These are phyloP conservation scores for Linnemannia elongata DNA, from an alignment of 192 early-diverging fungal genomes.

Conservation along the genomic window DNA sequence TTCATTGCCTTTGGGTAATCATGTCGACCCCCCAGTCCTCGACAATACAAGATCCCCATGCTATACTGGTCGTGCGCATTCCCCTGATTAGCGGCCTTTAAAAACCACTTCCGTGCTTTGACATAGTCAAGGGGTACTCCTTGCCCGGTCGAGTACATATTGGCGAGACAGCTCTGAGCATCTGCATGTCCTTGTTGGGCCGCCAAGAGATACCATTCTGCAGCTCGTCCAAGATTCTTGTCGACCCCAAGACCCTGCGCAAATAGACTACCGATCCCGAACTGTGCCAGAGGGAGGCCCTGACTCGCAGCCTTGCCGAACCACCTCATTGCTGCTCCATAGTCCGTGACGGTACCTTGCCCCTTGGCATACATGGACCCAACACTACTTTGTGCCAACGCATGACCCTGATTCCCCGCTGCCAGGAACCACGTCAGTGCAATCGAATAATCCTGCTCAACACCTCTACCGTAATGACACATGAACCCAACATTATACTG, in stretches of 20 bases:
- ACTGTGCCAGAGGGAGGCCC: background rate
- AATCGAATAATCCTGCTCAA: background rate
- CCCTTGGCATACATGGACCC: background rate
- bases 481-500: background rate
- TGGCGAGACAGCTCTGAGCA: background rate
- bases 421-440: background rate
- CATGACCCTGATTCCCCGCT: background rate
- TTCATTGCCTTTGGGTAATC: background rate
- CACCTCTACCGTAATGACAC: background rate
- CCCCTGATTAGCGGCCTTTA: background rate
- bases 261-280: background rate
- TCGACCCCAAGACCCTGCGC: background rate
- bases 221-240: background rate
- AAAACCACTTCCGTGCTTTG: background rate
- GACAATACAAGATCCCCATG: background rate
- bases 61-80: background rate
- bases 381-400: background rate
- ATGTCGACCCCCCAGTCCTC: background rate
- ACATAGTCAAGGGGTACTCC: background rate
- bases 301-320: background rate
- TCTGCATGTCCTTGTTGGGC: background rate
- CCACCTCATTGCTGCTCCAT: background rate
- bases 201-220: background rate
- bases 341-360: background rate
- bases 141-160: background rate